A percentile compares a stretch with the other conserved stretches of the same genome.
Conservation (phyloP, 2,329 filamentous ascomycete genomes). For the Colletotrichum sp. region DNA sequence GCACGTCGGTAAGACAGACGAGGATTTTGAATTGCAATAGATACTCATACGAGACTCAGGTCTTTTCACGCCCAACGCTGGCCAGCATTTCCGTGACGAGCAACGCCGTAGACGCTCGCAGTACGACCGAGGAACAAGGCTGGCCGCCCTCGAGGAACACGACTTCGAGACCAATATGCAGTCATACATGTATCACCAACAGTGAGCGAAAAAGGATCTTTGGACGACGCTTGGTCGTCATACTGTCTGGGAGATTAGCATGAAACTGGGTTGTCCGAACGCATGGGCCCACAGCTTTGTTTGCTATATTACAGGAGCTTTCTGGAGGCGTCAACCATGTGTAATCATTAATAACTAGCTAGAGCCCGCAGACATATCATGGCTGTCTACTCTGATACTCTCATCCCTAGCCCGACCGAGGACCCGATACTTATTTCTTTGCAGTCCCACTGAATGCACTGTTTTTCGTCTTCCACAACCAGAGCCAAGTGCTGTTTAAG, state of each 20-base stretch:
- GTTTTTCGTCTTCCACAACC: background rate
- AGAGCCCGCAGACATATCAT: conserved; percentile 9
- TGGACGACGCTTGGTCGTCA: background rate
- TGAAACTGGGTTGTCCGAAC: background rate
- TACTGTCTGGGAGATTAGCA: background rate
- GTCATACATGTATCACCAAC: conserved; percentile 26
- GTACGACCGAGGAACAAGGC: conserved; percentile 80
- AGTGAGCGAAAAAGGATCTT: conserved; percentile 17
- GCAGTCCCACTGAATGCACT: background rate
- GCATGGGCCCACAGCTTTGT: background rate
- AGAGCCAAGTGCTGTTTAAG: background rate
- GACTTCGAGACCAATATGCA: conserved; percentile 53
- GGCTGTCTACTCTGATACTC: background rate
- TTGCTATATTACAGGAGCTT: conserved; percentile 19
- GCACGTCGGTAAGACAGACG: conserved; percentile 69
- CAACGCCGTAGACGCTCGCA: conserved; percentile 78
- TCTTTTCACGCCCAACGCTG: conserved; percentile 80
- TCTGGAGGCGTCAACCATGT: conserved; percentile 8
- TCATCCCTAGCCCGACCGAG: background rate
- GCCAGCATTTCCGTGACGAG: conserved; percentile 75
- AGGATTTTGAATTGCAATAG: background rate
- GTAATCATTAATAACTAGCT: conserved; percentile 19
- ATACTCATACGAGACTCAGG: conserved; percentile 46
- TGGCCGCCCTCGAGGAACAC: conserved; percentile 70
- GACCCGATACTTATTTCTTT: background rate